phyloP scores from a whole-genome alignment of 768 basidiomycete genomes.

The Russula lepida region DNA sequence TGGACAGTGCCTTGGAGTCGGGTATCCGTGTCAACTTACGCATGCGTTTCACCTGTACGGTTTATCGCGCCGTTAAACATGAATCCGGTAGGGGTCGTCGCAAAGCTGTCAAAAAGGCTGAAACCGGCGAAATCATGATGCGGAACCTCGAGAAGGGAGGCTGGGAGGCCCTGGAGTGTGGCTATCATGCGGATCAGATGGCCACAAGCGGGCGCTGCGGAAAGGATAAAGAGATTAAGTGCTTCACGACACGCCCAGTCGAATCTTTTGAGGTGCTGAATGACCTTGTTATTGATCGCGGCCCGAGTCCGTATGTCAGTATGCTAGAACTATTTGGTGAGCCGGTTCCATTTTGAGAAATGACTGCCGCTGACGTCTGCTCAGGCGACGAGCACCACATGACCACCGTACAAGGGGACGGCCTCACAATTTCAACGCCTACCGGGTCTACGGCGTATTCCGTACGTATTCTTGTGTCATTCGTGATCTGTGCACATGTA shows the following conservation, averaged over 20 bases:
- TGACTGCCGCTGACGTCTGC: constrained; percentile 9
- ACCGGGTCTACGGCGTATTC: constrained; percentile 99
- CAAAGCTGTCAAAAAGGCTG: constrained; percentile 85
- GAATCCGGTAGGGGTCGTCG: constrained; percentile 49
- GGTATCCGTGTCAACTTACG: constrained; percentile 96
- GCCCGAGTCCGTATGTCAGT: constrained; percentile 96
- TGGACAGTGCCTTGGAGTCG: constrained; percentile 82
- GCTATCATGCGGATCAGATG: constrained; percentile 41
- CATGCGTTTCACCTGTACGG: constrained; percentile 99
- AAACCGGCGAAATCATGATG: constrained; percentile 97
- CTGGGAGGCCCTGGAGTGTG: constrained; percentile 94
- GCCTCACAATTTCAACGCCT: constrained; percentile 88
- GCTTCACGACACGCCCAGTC: constrained; percentile 88
- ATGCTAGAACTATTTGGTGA: constrained; percentile 91
- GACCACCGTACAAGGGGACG: constrained; percentile 98
- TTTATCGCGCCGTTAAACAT: constrained; percentile 82
- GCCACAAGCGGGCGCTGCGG: constrained; percentile 35
- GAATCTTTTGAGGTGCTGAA: constrained; percentile 97
- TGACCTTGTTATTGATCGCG: constrained; percentile 95
- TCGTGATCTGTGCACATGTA: constrained; percentile 11
- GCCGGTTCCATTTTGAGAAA: constrained; percentile 26
- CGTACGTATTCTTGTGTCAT: constrained; percentile 36
- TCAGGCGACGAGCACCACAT: constrained; percentile 97
- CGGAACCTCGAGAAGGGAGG: constrained; percentile 81
- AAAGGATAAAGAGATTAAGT: constrained; percentile 97